These are phyloP conservation scores for Phialophora verrucosa DNA, from an alignment of 2,329 filamentous ascomycete species.

Conservation along the genomic window DNA sequence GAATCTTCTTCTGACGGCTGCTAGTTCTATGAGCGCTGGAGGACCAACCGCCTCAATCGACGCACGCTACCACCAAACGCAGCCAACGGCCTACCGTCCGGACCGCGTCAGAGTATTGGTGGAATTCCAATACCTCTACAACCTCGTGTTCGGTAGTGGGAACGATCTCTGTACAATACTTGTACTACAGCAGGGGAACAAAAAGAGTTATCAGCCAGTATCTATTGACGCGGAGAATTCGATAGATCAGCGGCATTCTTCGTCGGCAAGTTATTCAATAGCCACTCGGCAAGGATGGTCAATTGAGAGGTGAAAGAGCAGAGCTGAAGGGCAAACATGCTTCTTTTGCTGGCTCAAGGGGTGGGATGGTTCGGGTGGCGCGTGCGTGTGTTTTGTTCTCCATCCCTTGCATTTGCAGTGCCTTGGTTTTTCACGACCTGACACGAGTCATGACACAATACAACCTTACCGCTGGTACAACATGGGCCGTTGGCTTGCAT, in stretches of 20 bases:
- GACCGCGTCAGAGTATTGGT: constrained; percentile 27
- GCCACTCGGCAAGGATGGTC: not conserved
- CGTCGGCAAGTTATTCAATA: constrained; percentile 14
- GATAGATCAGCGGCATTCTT: constrained; percentile 1
- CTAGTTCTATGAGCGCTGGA: constrained; percentile 35
- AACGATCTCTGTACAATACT: constrained; percentile 47
- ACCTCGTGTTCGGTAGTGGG: constrained; percentile 26
- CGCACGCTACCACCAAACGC: constrained; percentile 23
- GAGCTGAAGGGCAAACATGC: not conserved
- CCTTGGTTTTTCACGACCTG: constrained; percentile 22
- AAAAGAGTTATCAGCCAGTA: constrained; percentile 1
- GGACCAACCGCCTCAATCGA: constrained; percentile 37
- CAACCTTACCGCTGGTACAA: constrained; percentile 7
- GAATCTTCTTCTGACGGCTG: constrained; percentile 1
- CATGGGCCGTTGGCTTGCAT: constrained; percentile 5
- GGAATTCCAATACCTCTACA: constrained; percentile 31
- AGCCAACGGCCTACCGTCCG: constrained; percentile 29
- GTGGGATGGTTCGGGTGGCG: constrained; percentile 6
- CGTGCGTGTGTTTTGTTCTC: constrained; percentile 15
- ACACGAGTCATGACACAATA: constrained; percentile 32
- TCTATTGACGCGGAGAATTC: constrained; percentile 6
- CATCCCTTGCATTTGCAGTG: constrained; percentile 28
- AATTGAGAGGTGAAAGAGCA: not conserved
- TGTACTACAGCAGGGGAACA: constrained; percentile 48
- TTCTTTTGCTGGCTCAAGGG: not conserved